Percentiles rank a stretch among this genome's conserved stretches.
Evolutionary conservation across 305 asterid genomes (phyloP).

Genomic region (Fraxinus paxiana): DNA sequence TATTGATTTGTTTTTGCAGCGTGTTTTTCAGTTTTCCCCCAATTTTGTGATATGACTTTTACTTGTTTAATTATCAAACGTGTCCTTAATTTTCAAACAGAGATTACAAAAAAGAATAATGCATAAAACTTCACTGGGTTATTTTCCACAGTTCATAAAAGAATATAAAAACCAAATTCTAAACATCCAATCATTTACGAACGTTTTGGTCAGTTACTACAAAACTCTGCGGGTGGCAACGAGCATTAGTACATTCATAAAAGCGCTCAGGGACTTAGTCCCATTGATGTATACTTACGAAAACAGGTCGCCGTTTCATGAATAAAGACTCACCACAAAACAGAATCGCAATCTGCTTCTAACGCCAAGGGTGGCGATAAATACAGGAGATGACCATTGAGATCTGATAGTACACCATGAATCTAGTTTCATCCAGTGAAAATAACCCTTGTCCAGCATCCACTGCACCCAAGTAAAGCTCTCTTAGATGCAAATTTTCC

Average conservation of each 20-base stretch:
- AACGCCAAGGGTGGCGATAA: not conserved
- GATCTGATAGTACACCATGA: not conserved
- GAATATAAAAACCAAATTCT: not conserved
- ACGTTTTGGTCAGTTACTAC: not conserved
- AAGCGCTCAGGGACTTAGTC: not conserved
- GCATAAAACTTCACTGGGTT: not conserved
- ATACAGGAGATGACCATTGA: not conserved
- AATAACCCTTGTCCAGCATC: constrained; percentile 22
- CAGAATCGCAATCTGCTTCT: not conserved
- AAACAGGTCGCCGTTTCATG: not conserved
- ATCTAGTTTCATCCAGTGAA: not conserved
- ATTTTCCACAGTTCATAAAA: not conserved
- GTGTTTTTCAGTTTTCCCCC: not conserved
- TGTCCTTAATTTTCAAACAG: not conserved
- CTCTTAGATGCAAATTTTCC: not conserved
- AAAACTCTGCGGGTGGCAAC: not conserved
- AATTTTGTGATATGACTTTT: not conserved
- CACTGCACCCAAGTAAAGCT: not conserved
- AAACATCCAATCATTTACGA: not conserved
- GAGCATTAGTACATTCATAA: not conserved
- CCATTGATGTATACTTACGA: not conserved
- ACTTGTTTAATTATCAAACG: not conserved
- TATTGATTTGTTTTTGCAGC: not conserved
- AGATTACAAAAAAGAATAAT: not conserved
- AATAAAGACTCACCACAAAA: not conserved